Conservation (phyloP, 2,329 filamentous ascomycete genomes). For the Alternaria angustiovoidea region DNA sequence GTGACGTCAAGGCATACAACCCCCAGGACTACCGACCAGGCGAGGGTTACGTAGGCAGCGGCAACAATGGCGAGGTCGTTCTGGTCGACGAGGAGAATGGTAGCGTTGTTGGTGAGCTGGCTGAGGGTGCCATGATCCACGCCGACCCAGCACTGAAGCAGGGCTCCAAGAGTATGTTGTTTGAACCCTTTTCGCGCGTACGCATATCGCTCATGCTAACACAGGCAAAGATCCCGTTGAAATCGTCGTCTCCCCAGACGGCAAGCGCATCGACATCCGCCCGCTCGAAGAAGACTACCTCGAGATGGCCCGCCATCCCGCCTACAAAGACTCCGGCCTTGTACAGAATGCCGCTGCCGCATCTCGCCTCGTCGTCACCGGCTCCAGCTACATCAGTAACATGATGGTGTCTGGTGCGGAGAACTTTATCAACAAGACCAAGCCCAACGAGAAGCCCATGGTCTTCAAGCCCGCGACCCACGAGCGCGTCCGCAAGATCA, state of each 20-base stretch:
- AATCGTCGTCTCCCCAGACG: constrained; percentile 75
- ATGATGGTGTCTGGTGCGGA: constrained; percentile 80
- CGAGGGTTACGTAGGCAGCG: constrained; percentile 72
- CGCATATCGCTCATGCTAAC: constrained; percentile 32
- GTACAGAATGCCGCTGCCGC: constrained; percentile 88
- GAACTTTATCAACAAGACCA: constrained; percentile 79
- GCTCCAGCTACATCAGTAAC: constrained; percentile 80
- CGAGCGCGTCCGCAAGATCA: constrained; percentile 84
- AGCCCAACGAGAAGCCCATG: constrained; percentile 80
- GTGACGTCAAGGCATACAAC: constrained; percentile 68
- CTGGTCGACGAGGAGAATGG: constrained; percentile 96
- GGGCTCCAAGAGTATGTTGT: constrained; percentile 83
- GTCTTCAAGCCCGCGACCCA: constrained; percentile 89
- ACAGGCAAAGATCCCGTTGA: constrained; percentile 73
- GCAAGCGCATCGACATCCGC: constrained; percentile 72
- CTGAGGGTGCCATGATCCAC: constrained; percentile 80
- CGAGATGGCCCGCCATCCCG: constrained; percentile 81
- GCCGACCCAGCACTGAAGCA: constrained; percentile 78
- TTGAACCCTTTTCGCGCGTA: background rate
- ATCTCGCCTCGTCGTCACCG: constrained; percentile 90
- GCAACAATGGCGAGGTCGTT: constrained; percentile 76
- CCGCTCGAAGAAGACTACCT: constrained; percentile 76
- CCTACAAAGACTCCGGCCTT: constrained; percentile 86
- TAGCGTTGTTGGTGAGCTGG: constrained; percentile 90
- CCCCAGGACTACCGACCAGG: constrained; percentile 81